phyloP scores from a whole-genome alignment of 2,329 filamentous ascomycete genomes.

The Penicillium sp. region DNA sequence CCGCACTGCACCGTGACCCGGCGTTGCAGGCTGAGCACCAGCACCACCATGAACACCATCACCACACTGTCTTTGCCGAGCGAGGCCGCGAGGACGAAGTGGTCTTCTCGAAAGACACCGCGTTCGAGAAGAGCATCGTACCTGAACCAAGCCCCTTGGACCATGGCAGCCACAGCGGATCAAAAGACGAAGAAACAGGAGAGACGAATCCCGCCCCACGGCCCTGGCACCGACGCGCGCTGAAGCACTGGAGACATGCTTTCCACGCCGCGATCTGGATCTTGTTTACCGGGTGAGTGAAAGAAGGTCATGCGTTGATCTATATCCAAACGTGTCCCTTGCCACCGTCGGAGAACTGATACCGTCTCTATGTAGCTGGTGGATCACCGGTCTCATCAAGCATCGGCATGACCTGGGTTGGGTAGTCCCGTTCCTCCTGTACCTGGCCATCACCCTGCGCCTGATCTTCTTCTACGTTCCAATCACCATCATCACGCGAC shows the following conservation, averaged over 20 bases:
- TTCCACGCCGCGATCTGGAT: conserved; percentile 54
- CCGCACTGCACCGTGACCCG: conserved; percentile 32
- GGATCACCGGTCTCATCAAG: conserved; percentile 73
- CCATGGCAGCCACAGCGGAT: conserved; percentile 35
- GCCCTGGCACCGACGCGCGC: conserved; percentile 31
- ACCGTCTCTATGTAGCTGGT: conserved; percentile 60
- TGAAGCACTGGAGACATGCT: conserved; percentile 39
- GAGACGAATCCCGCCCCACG: conserved; percentile 36
- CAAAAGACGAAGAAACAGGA: conserved; percentile 47
- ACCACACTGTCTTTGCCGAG: conserved; percentile 43
- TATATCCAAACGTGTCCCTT: not conserved
- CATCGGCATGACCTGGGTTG: conserved; percentile 76
- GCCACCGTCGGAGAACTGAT: conserved; percentile 13
- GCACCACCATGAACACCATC: conserved; percentile 46
- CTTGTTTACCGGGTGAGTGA: conserved; percentile 58
- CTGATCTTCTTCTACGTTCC: conserved; percentile 75
- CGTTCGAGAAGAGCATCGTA: conserved; percentile 44
- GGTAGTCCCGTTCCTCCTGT: conserved; percentile 82
- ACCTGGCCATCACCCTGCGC: conserved; percentile 73
- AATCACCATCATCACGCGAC: conserved; percentile 66
- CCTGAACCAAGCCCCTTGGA: conserved; percentile 45
- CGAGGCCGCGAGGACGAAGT: conserved; percentile 49
- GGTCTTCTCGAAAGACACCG: conserved; percentile 53
- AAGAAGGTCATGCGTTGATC: not conserved
- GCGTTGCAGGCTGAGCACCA: conserved; percentile 44